Conservation (phyloP, 352 stramenopile species). For the Phytophthora lateralis region DNA sequence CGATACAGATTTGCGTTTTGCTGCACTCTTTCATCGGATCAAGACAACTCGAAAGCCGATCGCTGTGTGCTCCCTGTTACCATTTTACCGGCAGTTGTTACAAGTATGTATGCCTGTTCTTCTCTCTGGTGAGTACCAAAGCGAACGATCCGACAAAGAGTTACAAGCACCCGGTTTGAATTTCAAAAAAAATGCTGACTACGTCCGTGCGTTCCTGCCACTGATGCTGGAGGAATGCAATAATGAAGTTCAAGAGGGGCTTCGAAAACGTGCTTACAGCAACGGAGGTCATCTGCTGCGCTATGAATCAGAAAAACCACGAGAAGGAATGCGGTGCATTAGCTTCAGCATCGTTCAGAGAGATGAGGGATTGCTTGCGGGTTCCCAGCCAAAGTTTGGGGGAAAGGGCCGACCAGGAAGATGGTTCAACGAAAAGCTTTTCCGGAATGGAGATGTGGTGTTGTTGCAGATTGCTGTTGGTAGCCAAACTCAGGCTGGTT, state of each 20-base stretch:
- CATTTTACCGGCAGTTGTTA: constrained; percentile 85
- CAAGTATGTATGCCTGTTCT: constrained; percentile 81
- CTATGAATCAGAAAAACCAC: constrained; percentile 81
- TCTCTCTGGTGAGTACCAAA: constrained; percentile 67
- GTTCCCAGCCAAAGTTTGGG: constrained; percentile 38
- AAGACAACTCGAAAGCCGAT: constrained; percentile 82
- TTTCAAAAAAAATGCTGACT: constrained; percentile 75
- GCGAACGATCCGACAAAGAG: constrained; percentile 56
- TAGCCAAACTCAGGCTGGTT: constrained; percentile 38
- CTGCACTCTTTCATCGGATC: constrained; percentile 80
- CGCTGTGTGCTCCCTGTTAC: constrained; percentile 66
- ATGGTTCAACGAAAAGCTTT: constrained; percentile 66
- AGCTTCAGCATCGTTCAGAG: constrained; percentile 73
- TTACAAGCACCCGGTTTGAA: constrained; percentile 55
- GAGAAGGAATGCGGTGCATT: constrained; percentile 84
- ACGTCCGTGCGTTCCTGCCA: constrained; percentile 79
- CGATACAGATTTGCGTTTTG: constrained; percentile 54
- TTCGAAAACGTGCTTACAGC: constrained; percentile 53
- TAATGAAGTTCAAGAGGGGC: constrained; percentile 77
- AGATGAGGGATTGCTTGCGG: constrained; percentile 38
- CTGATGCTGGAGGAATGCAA: constrained; percentile 84
- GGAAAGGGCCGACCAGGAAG: constrained; percentile 25
- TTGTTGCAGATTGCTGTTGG: constrained; percentile 52
- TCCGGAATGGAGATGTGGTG: constrained; percentile 83
- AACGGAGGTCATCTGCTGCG: constrained; percentile 65